Percentiles rank a stretch among this genome's conserved stretches.
Conservation (phyloP, 148 eudicot species). For the Agrostemma githago region DNA sequence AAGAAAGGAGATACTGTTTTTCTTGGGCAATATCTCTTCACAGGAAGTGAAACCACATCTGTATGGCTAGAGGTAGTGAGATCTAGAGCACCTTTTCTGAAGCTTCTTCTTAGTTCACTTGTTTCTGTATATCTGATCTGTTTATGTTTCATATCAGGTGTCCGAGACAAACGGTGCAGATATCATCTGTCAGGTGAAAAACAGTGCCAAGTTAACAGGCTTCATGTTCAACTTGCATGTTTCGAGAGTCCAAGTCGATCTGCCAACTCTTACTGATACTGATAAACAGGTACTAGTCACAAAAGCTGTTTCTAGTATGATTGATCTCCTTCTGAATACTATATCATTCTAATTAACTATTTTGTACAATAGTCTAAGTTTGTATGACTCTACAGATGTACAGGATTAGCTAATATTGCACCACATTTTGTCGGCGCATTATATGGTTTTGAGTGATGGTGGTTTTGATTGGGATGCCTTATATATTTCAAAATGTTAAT, state of each 20-base stretch:
- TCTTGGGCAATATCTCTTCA: conserved; percentile 55
- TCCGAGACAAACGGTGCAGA: conserved; percentile 45
- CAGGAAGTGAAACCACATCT: conserved; percentile 61
- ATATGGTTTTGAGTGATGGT: neutral
- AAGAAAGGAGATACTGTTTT: conserved; percentile 51
- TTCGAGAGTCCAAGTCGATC: conserved; percentile 48
- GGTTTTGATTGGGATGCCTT: neutral
- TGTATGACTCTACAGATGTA: neutral
- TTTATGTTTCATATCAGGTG: conserved; percentile 33
- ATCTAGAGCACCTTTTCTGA: neutral
- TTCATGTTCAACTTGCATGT: conserved; percentile 44
- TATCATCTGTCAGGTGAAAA: conserved; percentile 51
- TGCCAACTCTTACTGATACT: conserved; percentile 47
- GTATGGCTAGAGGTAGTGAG: conserved; percentile 60
- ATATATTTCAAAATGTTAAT: neutral
- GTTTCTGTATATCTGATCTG: conserved; percentile 3
- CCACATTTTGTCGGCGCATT: neutral
- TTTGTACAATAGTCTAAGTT: neutral
- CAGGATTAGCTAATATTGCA: neutral
- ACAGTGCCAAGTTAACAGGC: conserved; percentile 48
- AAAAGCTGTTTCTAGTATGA: neutral
- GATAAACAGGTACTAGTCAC: conserved; percentile 43
- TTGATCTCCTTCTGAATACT: too few relatives aligned
- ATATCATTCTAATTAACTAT: too few relatives aligned
- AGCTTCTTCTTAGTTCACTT: neutral